A percentile compares a stretch with the other conserved stretches of the same genome.
Conservation (phyloP, 2,329 filamentous ascomycete species). For the Aspergillus puulaauensis region DNA sequence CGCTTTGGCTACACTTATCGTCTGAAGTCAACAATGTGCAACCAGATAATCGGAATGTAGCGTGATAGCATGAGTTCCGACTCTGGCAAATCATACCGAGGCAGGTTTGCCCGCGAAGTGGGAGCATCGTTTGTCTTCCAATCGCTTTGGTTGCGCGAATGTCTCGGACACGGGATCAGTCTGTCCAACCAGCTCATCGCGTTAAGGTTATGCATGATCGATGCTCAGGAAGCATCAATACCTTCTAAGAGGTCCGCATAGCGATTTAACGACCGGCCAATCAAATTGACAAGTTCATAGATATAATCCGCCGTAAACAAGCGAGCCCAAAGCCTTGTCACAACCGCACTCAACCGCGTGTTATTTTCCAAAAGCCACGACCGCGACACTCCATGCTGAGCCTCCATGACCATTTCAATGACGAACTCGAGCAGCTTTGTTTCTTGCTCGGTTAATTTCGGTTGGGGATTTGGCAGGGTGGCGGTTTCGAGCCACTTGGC, state of each 20-base stretch:
- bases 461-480: slow-evolving; percentile 25
- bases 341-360: slow-evolving; percentile 31
- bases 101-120: too few species aligned
- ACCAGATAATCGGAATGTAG: not conserved
- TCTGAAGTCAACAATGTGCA: not conserved
- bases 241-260: slow-evolving; percentile 33
- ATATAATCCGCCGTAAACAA: slow-evolving; percentile 38
- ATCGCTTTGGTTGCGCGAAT: not conserved
- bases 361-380: slow-evolving; percentile 34
- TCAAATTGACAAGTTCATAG: slow-evolving; percentile 37
- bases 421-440: slow-evolving; percentile 34
- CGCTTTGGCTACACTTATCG: not conserved
- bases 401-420: slow-evolving; percentile 38
- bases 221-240: not conserved
- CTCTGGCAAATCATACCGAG: too few species aligned
- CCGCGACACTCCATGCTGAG: slow-evolving; percentile 29
- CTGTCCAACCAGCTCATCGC: too few species aligned
- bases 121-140: too few species aligned
- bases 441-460: slow-evolving; percentile 33
- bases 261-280: slow-evolving; percentile 33
- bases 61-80: not conserved
- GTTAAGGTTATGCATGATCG: not conserved
- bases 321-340: slow-evolving; percentile 35
- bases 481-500: slow-evolving; percentile 46
- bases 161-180: too few species aligned